Percentiles rank a stretch among this genome's conserved stretches.
phyloP scores from a whole-genome alignment of 2,329 filamentous ascomycete genomes.

The Aspergillus floridensis region DNA sequence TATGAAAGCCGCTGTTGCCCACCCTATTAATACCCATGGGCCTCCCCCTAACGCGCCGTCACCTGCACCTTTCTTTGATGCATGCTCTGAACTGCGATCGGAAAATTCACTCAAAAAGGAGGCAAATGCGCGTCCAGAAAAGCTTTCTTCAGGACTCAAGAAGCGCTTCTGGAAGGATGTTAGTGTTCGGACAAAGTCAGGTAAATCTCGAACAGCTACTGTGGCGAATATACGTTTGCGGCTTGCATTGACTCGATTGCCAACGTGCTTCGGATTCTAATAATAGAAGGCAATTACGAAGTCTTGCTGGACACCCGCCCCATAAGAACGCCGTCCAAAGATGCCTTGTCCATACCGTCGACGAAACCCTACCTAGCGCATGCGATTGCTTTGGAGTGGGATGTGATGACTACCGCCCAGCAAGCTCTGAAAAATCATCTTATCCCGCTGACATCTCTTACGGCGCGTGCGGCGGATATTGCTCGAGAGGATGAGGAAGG shows the following conservation, averaged over 20 bases:
- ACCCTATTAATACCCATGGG: conserved; percentile 58
- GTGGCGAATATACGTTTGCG: background rate
- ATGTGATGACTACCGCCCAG: conserved; percentile 73
- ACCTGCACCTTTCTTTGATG: conserved; percentile 49
- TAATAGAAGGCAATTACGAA: conserved; percentile 50
- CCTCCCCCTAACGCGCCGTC: conserved; percentile 59
- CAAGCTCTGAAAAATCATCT: conserved; percentile 84
- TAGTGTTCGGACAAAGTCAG: conserved; percentile 63
- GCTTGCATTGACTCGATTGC: conserved; percentile 6
- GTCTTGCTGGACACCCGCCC: conserved; percentile 76
- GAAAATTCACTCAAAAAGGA: conserved; percentile 32
- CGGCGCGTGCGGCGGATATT: conserved; percentile 81
- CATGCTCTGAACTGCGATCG: conserved; percentile 48
- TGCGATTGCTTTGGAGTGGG: conserved; percentile 91
- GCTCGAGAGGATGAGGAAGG: conserved; percentile 61
- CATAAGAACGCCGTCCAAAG: conserved; percentile 71
- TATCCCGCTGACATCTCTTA: conserved; percentile 83
- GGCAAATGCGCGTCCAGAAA: conserved; percentile 28
- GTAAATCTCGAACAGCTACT: conserved; percentile 42
- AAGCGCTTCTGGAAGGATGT: conserved; percentile 91
- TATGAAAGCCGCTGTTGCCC: conserved; percentile 51
- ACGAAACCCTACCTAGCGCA: conserved; percentile 78
- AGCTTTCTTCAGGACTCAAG: conserved; percentile 47
- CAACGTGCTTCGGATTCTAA: background rate
- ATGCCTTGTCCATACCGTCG: conserved; percentile 69